Percentiles rank a stretch among this genome's conserved stretches.
phyloP scores from a whole-genome alignment of 2,329 filamentous ascomycete species.

The Huntiella bhutanensis region DNA sequence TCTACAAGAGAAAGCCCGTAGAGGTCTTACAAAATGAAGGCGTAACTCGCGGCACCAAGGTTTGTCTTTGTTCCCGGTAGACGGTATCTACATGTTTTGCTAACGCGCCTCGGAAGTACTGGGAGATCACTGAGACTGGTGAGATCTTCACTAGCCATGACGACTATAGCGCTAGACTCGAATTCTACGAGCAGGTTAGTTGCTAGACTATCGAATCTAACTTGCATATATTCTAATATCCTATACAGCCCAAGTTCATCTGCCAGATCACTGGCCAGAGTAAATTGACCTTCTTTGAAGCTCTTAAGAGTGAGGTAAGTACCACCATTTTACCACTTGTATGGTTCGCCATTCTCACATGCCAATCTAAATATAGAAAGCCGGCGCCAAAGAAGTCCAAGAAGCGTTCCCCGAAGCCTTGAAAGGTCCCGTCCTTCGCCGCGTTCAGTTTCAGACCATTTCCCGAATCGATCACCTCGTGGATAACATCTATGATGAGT shows the following conservation, averaged over 20 bases:
- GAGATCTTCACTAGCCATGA: constrained; percentile 85
- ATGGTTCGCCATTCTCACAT: neutral
- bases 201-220: neutral
- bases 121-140: constrained; percentile 75
- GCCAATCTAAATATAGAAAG: constrained; percentile 31
- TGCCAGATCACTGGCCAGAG: constrained; percentile 93
- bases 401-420: constrained; percentile 79
- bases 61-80: constrained; percentile 3
- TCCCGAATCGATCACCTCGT: constrained; percentile 72
- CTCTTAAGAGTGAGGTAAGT: constrained; percentile 72
- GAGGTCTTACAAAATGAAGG: constrained; percentile 31
- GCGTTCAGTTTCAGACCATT: constrained; percentile 77
- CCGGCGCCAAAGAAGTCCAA: constrained; percentile 75
- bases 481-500: constrained; percentile 53
- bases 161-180: constrained; percentile 58
- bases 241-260: constrained; percentile 59
- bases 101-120: constrained; percentile 42
- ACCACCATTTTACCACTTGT: constrained; percentile 11
- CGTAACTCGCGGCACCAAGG: constrained; percentile 3
- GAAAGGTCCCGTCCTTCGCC: constrained; percentile 75
- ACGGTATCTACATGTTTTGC: neutral
- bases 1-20: constrained; percentile 92
- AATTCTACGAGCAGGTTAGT: constrained; percentile 79
- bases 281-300: constrained; percentile 79
- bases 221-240: neutral